phyloP scores from a whole-genome alignment of 2,329 filamentous ascomycete species.

The Epichloe uncinata region DNA sequence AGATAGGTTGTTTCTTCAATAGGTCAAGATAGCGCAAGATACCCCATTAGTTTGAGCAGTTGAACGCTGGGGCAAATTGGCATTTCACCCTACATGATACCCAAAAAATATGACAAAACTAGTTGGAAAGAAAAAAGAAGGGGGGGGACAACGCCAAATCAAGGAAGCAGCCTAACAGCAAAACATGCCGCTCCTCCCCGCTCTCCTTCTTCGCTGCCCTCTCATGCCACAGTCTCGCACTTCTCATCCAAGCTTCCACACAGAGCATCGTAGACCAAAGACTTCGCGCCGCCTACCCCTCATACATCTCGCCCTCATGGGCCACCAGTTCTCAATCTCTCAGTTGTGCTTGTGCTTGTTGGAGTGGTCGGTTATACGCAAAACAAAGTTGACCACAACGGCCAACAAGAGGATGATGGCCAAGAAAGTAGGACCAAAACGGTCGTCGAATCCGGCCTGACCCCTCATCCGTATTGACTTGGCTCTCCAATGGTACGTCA shows the following conservation, averaged over 20 bases:
- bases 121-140: background rate
- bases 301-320: background rate
- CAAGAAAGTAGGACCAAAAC: slow-evolving; percentile 83
- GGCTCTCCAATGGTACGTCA: slow-evolving; percentile 95
- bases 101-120: background rate
- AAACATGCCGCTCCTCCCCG: background rate
- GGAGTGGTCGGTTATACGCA: slow-evolving; percentile 46
- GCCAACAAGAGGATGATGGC: slow-evolving; percentile 76
- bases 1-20: background rate
- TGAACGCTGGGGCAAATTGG: background rate
- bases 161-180: background rate
- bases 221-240: background rate
- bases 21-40: background rate
- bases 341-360: slow-evolving; percentile 23
- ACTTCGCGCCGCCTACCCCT: background rate
- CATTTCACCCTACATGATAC: background rate
- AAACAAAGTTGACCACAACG: slow-evolving; percentile 90
- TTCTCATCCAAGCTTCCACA: background rate
- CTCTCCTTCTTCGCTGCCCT: background rate
- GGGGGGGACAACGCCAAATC: background rate
- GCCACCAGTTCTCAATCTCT: background rate
- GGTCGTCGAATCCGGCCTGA: slow-evolving; percentile 92
- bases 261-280: background rate
- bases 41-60: background rate
- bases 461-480: slow-evolving; percentile 83